Conservation (phyloP, 2,329 filamentous ascomycete species). For the Neopestalotiopsis sp. region DNA sequence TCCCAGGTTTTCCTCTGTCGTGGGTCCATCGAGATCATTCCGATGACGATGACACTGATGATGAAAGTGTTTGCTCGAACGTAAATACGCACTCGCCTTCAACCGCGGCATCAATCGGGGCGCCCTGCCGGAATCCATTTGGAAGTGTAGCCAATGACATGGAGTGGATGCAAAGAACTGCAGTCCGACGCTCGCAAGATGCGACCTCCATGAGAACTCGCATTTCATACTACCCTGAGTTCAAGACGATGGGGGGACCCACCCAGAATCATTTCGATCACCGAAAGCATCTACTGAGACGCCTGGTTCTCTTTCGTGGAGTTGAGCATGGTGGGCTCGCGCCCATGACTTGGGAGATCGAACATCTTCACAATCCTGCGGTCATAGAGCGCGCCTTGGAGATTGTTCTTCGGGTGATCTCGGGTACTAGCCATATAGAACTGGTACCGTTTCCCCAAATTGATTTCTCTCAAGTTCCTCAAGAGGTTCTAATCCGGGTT, state of each 20-base stretch:
- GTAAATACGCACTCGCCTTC: no score
- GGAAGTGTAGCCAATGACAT: no score
- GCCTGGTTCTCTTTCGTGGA: slow-evolving; percentile 26
- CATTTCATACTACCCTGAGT: slow-evolving; percentile 29
- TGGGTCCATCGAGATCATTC: background rate
- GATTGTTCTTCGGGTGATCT: slow-evolving; percentile 30
- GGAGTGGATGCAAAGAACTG: no score
- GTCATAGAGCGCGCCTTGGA: slow-evolving; percentile 34
- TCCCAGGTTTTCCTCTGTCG: background rate
- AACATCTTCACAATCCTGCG: slow-evolving; percentile 26
- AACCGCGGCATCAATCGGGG: no score
- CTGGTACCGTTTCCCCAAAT: slow-evolving; percentile 34
- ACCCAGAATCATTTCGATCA: slow-evolving; percentile 28
- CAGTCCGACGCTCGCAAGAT: no score
- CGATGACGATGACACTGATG: background rate
- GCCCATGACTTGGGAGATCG: slow-evolving; percentile 19
- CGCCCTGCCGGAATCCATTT: no score
- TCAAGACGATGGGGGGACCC: slow-evolving; percentile 18
- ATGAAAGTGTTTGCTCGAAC: background rate
- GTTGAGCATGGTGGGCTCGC: background rate
- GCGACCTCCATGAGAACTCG: slow-evolving; percentile 20
- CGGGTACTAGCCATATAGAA: slow-evolving; percentile 25
- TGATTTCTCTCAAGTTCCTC: slow-evolving; percentile 22
- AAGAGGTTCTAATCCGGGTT: background rate
- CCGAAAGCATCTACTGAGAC: slow-evolving; percentile 30